These are phyloP conservation scores for Thalassiosira pacifica DNA, from an alignment of 352 stramenopile species.

Conservation along the genomic window DNA sequence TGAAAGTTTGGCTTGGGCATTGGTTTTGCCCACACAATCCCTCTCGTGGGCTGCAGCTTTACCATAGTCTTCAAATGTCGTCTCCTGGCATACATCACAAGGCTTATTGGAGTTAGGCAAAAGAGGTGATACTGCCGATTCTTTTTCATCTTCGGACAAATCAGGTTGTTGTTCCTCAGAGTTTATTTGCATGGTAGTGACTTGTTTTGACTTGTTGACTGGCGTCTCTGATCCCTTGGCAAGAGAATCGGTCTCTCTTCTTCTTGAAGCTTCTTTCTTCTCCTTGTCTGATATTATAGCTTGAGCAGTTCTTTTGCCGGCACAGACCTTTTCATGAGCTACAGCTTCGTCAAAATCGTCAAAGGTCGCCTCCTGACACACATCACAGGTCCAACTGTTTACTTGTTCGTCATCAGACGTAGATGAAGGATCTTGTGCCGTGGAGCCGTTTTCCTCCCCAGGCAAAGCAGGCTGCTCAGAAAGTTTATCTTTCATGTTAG, in stretches of 20 bases:
- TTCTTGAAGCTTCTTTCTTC: neutral
- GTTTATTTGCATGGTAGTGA: neutral
- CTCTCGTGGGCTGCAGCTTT: conserved; percentile 23
- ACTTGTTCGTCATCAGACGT: neutral
- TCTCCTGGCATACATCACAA: conserved; percentile 30
- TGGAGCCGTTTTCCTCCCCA: no score
- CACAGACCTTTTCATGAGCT: conserved; percentile 20
- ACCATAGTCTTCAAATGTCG: conserved; percentile 39
- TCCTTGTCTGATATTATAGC: neutral
- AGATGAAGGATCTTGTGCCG: no score
- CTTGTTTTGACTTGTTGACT: neutral
- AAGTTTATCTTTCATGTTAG: neutral
- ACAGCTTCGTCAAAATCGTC: conserved; percentile 11
- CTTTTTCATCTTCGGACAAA: neutral
- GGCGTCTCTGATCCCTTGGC: neutral
- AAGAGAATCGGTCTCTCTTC: neutral
- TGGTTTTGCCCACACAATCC: neutral
- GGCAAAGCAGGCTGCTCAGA: neutral
- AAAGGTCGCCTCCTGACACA: conserved; percentile 30
- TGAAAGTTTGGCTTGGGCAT: conserved; percentile 3
- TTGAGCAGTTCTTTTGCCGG: neutral
- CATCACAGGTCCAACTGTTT: conserved; percentile 22
- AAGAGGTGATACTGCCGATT: neutral
- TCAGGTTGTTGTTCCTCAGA: neutral
- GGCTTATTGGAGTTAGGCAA: neutral